A percentile compares a stretch with the other conserved stretches of the same genome.
Conservation (phyloP, 352 stramenopile species). For the Aphanomyces cochlioides region DNA sequence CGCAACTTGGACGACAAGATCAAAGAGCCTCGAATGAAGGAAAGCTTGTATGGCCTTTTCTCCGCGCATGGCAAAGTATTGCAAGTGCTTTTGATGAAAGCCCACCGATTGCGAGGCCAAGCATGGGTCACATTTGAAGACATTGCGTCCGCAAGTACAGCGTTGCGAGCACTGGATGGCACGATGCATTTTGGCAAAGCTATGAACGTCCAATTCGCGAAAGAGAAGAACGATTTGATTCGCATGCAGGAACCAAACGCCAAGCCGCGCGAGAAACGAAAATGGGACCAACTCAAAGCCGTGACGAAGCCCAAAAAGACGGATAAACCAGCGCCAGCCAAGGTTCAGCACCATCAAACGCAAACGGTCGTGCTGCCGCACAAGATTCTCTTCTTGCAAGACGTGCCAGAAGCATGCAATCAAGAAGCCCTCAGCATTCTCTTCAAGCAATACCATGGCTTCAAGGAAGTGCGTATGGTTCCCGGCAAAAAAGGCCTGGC, state of each 20-base stretch:
- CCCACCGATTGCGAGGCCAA: conserved; percentile 81
- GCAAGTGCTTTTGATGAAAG: conserved; percentile 84
- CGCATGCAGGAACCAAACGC: conserved; percentile 59
- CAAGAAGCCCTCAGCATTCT: conserved; percentile 95
- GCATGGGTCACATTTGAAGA: conserved; percentile 92
- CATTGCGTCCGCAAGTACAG: conserved; percentile 81
- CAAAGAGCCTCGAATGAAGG: conserved; percentile 89
- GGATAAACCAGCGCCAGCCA: conserved; percentile 26
- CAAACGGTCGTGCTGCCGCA: conserved; percentile 62
- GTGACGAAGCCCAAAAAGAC: conserved; percentile 29
- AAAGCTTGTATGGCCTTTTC: conserved; percentile 85
- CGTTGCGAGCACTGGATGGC: conserved; percentile 82
- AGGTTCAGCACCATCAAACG: conserved; percentile 38
- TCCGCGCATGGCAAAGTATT: conserved; percentile 91
- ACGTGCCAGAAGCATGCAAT: conserved; percentile 93
- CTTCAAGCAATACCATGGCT: conserved; percentile 97
- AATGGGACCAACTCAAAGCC: conserved; percentile 54
- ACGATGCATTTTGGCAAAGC: conserved; percentile 88
- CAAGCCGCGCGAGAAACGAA: conserved; percentile 76
- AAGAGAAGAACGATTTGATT: conserved; percentile 82
- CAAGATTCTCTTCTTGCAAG: conserved; percentile 93
- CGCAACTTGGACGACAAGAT: conserved; percentile 95
- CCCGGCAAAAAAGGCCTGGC: conserved; percentile 90
- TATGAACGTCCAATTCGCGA: conserved; percentile 74
- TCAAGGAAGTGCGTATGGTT: conserved; percentile 94